Evolutionary conservation across 805 yeast genomes (phyloP), one percentile per base, ranked within the genome.

Genomic region (Metschnikowia bowlesiae): DNA sequence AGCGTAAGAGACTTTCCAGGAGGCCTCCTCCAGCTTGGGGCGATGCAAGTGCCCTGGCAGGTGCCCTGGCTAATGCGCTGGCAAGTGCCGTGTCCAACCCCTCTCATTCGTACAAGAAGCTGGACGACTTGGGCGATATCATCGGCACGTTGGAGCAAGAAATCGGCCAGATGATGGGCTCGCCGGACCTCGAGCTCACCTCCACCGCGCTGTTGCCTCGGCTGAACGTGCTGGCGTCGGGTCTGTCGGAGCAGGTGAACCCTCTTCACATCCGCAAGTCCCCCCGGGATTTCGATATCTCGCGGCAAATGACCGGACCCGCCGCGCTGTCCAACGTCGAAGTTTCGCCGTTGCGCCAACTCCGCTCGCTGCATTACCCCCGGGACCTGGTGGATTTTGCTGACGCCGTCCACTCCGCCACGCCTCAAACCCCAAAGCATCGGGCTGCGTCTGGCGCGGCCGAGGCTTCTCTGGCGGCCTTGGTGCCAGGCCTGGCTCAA

Each of bases 91-190:
- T 4, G 22, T 22, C 22, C 22, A 22, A 22, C 22, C 22, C 22
- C 4, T 8, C 26, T 18, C 41, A 39, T 2, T 14, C 43, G 14
- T 26, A 39, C 14, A 14, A 39, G 30, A n/a, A 13, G 4, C 43
- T 30, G 43, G 33, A 35, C 29, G 39, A 53, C 14, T 43, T 61
- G 42, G 49, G 53, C 35, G 67, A 65, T 50, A 55, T 65, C 33
- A 64, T 65, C 29, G 64, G 54, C 7, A 50, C 61, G 18, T 47
- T 65, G 28, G 66, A 64, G 33, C 45, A 47, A 13, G 67, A 65
- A 45, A 62, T 65, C 34, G 65, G 56, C 44, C 56, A 54, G 35
- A 55, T 62, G 42, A 43, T 54, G 47, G 46, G 39, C 30, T 38
- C 41, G 41, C 41, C 36, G 8, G 29, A 37, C 37, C 34, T 28